Conservation (phyloP, 306 rosid species). For the Notholithocarpus densiflorus region DNA sequence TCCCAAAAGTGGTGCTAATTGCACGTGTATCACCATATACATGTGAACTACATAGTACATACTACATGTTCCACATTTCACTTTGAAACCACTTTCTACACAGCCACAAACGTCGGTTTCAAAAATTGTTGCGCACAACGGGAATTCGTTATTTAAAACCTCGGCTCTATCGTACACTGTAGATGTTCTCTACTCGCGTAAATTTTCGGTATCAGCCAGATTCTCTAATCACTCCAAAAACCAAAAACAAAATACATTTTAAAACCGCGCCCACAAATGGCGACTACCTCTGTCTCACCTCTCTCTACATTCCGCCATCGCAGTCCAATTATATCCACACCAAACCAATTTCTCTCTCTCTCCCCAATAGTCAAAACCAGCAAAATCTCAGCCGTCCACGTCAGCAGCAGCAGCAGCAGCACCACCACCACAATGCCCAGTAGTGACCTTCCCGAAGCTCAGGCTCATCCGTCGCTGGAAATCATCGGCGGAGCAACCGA, state of each 20-base stretch:
- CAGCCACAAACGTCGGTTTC: too few species aligned
- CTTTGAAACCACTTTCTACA: too few species aligned
- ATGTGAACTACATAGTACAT: too few species aligned
- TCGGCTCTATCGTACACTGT: neutral
- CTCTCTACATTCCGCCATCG: conserved; percentile 2
- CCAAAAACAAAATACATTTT: neutral
- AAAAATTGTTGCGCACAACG: neutral
- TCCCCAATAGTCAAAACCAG: neutral
- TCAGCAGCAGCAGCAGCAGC: conserved; percentile 7
- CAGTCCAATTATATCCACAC: neutral
- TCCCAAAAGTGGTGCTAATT: too few species aligned
- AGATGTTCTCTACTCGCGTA: neutral
- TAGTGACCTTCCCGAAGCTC: neutral
- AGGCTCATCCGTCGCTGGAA: conserved; percentile 57
- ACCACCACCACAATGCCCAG: conserved; percentile 25
- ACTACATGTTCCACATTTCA: too few species aligned
- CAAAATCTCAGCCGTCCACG: conserved; percentile 14
- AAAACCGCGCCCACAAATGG: conserved; percentile 21
- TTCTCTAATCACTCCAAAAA: too few species aligned
- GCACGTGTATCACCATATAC: too few species aligned
- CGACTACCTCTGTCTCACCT: conserved; percentile 19
- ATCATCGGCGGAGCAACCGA: conserved; percentile 56
- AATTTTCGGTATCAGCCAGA: too few species aligned
- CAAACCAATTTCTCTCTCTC: neutral
- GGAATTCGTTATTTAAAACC: neutral